A percentile compares a stretch with the other conserved stretches of the same genome.
Conservation (phyloP, 371 early-diverging fungal species). For the Mortierella sp. region DNA sequence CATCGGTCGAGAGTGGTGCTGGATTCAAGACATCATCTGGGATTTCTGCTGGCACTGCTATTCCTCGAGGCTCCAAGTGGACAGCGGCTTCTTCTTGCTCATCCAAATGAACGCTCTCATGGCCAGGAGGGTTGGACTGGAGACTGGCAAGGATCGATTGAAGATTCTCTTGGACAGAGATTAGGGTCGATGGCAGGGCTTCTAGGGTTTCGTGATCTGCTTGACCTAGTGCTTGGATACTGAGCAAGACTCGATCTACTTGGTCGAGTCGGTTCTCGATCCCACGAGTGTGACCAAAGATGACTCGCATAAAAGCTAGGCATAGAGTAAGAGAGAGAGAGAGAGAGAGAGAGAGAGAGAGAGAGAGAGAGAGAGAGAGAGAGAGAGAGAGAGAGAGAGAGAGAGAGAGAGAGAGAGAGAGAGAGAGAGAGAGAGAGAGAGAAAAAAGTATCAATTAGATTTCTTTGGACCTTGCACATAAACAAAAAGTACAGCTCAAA, state of each 20-base stretch:
- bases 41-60: neutral
- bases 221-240: too few species aligned
- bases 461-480: too few species aligned
- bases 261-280: slow-evolving; percentile 1
- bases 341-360: neutral
- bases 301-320: slow-evolving; percentile 34
- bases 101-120: neutral
- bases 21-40: too few species aligned
- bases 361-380: too few species aligned
- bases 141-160: neutral
- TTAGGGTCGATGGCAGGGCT: neutral
- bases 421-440: too few species aligned
- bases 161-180: neutral
- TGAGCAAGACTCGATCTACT: neutral
- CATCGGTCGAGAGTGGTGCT: slow-evolving; percentile 7
- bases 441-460: too few species aligned
- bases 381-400: too few species aligned
- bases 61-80: neutral
- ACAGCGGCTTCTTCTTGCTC: neutral
- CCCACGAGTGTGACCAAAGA: slow-evolving; percentile 23
- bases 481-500: too few species aligned
- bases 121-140: neutral
- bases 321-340: neutral
- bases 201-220: neutral
- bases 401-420: too few species aligned